phyloP scores from a whole-genome alignment of 805 yeast genomes.

The Scheffersomyces stipitis region DNA sequence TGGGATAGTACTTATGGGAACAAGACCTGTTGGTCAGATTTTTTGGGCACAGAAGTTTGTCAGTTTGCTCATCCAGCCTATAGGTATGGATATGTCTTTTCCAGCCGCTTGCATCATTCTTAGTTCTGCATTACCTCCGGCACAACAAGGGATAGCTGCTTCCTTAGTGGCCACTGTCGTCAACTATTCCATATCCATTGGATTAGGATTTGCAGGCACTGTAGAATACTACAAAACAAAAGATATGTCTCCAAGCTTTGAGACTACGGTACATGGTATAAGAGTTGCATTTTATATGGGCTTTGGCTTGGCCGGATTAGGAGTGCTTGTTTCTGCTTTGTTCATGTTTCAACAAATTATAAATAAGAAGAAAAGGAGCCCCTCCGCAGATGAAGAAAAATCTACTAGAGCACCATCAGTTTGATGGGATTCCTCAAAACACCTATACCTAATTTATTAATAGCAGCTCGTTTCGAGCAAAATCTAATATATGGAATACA shows the following conservation, averaged over 20 bases:
- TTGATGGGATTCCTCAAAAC: too few species aligned
- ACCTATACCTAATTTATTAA: too few species aligned
- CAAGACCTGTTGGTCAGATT: slow-evolving; percentile 51
- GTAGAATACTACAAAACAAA: background rate
- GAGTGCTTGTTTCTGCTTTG: background rate
- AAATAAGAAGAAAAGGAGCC: too few species aligned
- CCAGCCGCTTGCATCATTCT: slow-evolving; percentile 67
- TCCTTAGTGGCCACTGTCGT: slow-evolving; percentile 66
- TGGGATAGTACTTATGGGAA: slow-evolving; percentile 53
- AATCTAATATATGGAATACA: too few species aligned
- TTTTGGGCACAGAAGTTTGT: background rate
- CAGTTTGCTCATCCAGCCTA: slow-evolving; percentile 47
- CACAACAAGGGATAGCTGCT: slow-evolving; percentile 75
- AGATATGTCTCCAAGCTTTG: background rate
- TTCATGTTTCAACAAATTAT: background rate
- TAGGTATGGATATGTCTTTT: slow-evolving; percentile 76
- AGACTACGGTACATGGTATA: background rate
- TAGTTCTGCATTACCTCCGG: slow-evolving; percentile 54
- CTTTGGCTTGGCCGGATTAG: background rate
- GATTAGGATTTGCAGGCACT: background rate
- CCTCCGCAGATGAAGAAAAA: too few species aligned
- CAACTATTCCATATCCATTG: slow-evolving; percentile 52
- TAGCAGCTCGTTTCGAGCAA: too few species aligned
- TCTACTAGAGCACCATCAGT: too few species aligned
- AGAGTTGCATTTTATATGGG: background rate